A percentile compares a stretch with the other conserved stretches of the same genome.
These are phyloP conservation scores for Triticum monococcum DNA, from an alignment of 176 grass and related monocot species.

Conservation along the genomic window DNA sequence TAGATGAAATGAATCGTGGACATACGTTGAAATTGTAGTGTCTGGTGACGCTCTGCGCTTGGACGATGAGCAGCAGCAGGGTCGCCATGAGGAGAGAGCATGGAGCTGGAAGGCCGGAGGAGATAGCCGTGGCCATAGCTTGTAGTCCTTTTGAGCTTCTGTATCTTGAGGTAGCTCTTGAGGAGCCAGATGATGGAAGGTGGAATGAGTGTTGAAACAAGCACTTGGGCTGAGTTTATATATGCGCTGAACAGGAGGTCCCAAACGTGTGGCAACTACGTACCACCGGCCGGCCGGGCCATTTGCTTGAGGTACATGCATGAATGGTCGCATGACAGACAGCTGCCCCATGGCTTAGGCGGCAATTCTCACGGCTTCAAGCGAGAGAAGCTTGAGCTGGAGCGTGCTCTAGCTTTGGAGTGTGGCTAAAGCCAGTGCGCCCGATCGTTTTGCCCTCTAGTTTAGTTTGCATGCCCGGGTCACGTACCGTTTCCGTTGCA, in stretches of 20 bases:
- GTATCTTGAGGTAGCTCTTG: neutral
- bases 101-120: constrained; percentile 22
- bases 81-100: constrained; percentile 39
- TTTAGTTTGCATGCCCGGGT: constrained; percentile 8
- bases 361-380: neutral
- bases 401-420: constrained; percentile 45
- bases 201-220: constrained; percentile 15
- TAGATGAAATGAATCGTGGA: neutral
- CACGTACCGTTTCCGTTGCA: constrained; percentile 4
- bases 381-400: constrained; percentile 13
- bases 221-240: neutral
- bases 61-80: constrained; percentile 24
- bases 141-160: no score
- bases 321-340: neutral
- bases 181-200: neutral
- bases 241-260: constrained; percentile 18
- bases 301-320: constrained; percentile 22
- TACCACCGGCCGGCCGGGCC: constrained; percentile 18
- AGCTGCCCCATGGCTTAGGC: constrained; percentile 29
- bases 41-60: constrained; percentile 49
- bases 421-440: constrained; percentile 49
- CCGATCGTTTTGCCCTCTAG: neutral
- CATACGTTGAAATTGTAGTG: constrained; percentile 70
- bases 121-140: constrained; percentile 22
- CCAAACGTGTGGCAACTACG: constrained; percentile 17